phyloP scores from a whole-genome alignment of 176 grass and related monocot genomes.

The Calamus simplicifolius region DNA sequence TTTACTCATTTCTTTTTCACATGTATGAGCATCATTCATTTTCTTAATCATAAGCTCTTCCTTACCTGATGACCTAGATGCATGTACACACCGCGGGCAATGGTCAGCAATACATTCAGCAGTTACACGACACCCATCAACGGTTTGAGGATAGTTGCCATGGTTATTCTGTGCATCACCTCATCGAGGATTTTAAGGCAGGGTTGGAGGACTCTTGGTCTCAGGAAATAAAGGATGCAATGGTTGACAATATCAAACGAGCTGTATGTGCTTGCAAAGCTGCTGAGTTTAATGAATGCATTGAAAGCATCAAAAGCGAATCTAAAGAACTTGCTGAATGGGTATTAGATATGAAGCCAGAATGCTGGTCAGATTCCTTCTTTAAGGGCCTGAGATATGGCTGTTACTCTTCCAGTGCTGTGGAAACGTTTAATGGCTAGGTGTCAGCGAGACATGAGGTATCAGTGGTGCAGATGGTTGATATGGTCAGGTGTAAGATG shows the following conservation, averaged over 20 bases:
- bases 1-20: constrained; percentile 70
- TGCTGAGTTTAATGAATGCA: constrained; percentile 65
- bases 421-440: constrained; percentile 55
- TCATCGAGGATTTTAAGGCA: constrained; percentile 74
- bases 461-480: constrained; percentile 80
- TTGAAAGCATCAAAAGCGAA: constrained; percentile 60
- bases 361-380: constrained; percentile 85
- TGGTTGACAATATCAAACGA: constrained; percentile 65
- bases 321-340: constrained; percentile 81
- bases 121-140: no score
- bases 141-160: constrained; percentile 73
- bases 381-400: constrained; percentile 70
- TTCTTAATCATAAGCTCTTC: constrained; percentile 98
- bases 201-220: constrained; percentile 68
- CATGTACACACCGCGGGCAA: no score
- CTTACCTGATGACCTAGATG: no score
- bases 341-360: constrained; percentile 79
- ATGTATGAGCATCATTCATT: constrained; percentile 75
- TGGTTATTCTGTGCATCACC: constrained; percentile 57
- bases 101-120: no score
- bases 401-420: constrained; percentile 61
- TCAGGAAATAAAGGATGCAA: constrained; percentile 53
- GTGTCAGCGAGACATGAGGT: constrained; percentile 64
- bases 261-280: constrained; percentile 66
- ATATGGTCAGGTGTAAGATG: constrained; percentile 74